Evolutionary conservation across 352 stramenopile genomes (phyloP).

Genomic region (Phytophthora palmivora): DNA sequence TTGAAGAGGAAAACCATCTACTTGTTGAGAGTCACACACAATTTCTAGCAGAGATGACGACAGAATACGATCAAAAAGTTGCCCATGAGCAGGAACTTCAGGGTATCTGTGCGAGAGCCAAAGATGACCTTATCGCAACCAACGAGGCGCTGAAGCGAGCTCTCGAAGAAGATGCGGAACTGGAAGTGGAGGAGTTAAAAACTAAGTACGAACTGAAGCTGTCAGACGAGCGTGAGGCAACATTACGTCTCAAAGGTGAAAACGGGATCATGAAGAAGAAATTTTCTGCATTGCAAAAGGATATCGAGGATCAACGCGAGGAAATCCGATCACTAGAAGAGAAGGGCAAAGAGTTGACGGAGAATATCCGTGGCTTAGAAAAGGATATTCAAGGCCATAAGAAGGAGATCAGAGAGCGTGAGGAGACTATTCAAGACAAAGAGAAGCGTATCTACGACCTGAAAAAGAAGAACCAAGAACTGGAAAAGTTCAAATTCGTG

Average conservation of each 20-base stretch:
- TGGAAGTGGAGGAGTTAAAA: slow-evolving; percentile 94
- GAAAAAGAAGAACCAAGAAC: slow-evolving; percentile 98
- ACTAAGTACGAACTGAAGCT: slow-evolving; percentile 93
- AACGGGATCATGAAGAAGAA: slow-evolving; percentile 98
- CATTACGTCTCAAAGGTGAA: slow-evolving; percentile 94
- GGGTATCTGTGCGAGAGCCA: slow-evolving; percentile 59
- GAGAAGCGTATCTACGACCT: slow-evolving; percentile 97
- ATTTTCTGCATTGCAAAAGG: slow-evolving; percentile 92
- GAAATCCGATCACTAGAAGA: slow-evolving; percentile 92
- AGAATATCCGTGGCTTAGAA: slow-evolving; percentile 92
- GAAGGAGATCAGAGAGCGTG: slow-evolving; percentile 92
- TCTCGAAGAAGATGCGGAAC: slow-evolving; percentile 94
- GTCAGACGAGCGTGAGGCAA: slow-evolving; percentile 89
- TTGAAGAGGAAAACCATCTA: slow-evolving; percentile 80
- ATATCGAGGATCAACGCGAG: slow-evolving; percentile 96
- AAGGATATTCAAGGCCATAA: slow-evolving; percentile 95
- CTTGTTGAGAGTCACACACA: slow-evolving; percentile 83
- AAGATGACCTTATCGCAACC: slow-evolving; percentile 79
- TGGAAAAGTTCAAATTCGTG: slow-evolving; percentile 98
- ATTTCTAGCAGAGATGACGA: slow-evolving; percentile 92
- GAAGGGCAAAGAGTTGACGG: slow-evolving; percentile 93
- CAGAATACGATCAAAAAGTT: slow-evolving; percentile 93
- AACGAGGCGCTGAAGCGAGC: slow-evolving; percentile 92
- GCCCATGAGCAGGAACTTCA: slow-evolving; percentile 86
- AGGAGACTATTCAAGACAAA: slow-evolving; percentile 96